These are phyloP conservation scores for Toxoplasma gondii DNA, from an alignment of 169 alveolate species.

Conservation along the genomic window DNA sequence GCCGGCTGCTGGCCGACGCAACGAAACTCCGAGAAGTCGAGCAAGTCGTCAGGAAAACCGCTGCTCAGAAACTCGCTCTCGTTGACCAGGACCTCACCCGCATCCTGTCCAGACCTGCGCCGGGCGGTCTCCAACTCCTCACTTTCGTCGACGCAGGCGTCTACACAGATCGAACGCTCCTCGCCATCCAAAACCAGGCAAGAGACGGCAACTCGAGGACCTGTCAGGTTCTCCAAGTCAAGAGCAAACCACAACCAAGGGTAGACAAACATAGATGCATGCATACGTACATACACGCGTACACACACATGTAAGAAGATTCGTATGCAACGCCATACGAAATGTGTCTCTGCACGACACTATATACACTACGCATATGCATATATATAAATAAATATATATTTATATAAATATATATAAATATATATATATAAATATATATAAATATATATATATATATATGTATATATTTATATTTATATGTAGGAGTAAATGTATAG, in stretches of 20 bases:
- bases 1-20: slow-evolving; percentile 46
- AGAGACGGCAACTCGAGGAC: neutral
- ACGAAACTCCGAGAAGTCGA: slow-evolving; percentile 42
- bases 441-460: neutral
- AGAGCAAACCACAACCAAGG: neutral
- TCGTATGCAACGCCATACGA: too few relatives aligned
- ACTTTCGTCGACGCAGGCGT: slow-evolving; percentile 60
- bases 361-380: neutral
- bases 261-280: neutral
- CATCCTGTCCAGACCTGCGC: slow-evolving; percentile 44
- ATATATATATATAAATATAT: neutral
- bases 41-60: slow-evolving; percentile 25
- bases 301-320: too few relatives aligned
- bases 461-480: neutral
- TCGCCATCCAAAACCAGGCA: slow-evolving; percentile 45
- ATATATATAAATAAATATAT: neutral
- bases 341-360: too few relatives aligned
- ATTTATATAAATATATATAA: neutral
- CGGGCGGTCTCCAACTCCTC: slow-evolving; percentile 54
- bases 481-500: neutral
- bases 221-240: neutral
- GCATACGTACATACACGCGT: neutral
- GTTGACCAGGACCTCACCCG: slow-evolving; percentile 63
- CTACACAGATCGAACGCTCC: slow-evolving; percentile 53
- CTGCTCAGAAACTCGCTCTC: slow-evolving; percentile 55